A percentile compares a stretch with the other conserved stretches of the same genome.
phyloP scores from a whole-genome alignment of 305 asterid genomes.

The Fraxinus latifolia region DNA sequence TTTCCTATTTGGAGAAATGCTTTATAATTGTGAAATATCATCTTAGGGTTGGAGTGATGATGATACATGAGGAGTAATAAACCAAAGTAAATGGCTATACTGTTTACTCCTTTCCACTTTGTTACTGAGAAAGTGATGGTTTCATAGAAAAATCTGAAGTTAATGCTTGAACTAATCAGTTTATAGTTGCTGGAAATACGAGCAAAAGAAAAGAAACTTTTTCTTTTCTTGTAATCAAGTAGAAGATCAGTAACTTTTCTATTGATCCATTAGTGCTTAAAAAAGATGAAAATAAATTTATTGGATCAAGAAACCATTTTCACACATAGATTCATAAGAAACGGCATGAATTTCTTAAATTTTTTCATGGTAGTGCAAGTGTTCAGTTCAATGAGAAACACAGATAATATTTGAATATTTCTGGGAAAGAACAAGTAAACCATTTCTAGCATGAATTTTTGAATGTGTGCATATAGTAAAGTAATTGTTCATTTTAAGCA shows the following conservation, averaged over 20 bases:
- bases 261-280: neutral
- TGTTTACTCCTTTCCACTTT: slow-evolving; percentile 1
- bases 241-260: neutral
- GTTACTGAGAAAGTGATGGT: slow-evolving; percentile 33
- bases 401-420: neutral
- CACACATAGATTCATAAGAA: neutral
- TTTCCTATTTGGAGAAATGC: neutral
- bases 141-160: neutral
- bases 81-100: neutral
- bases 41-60: slow-evolving; percentile 36
- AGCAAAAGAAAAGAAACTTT: neutral
- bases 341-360: neutral
- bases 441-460: neutral
- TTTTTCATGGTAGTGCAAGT: neutral
- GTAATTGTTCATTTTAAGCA: neutral
- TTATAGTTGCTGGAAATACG: neutral
- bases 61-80: neutral
- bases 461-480: neutral
- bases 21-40: slow-evolving; percentile 15
- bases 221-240: neutral
- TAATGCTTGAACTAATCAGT: neutral
- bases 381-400: neutral
- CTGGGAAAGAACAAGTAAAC: neutral
- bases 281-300: neutral
- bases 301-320: neutral